Conservation (phyloP, 179 eudicot species). For the Nepenthes alata region DNA sequence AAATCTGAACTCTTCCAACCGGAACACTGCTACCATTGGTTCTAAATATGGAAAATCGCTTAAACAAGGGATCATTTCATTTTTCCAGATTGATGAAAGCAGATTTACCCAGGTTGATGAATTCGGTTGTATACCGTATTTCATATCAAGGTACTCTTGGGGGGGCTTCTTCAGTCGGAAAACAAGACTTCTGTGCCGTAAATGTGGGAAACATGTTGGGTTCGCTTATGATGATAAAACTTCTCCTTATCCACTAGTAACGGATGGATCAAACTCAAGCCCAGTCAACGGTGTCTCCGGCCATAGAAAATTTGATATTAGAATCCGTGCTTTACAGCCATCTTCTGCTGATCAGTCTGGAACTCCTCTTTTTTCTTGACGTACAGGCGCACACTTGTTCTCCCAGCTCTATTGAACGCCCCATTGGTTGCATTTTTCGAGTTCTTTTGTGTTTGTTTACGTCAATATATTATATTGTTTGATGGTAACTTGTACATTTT, state of each 20-base stretch:
- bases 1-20: slow-evolving; percentile 58
- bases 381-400: not conserved
- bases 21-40: slow-evolving; percentile 63
- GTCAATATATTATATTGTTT: too few species aligned
- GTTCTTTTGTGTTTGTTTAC: too few species aligned
- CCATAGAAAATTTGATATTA: slow-evolving; percentile 45
- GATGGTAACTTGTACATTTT: too few species aligned
- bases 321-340: slow-evolving; percentile 64
- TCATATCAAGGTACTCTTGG: slow-evolving; percentile 50
- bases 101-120: slow-evolving; percentile 62
- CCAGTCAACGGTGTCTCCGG: slow-evolving; percentile 21
- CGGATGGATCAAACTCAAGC: slow-evolving; percentile 28
- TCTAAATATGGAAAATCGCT: slow-evolving; percentile 75
- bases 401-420: too few species aligned
- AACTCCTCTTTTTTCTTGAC: slow-evolving; percentile 26
- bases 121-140: slow-evolving; percentile 48
- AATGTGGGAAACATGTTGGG: slow-evolving; percentile 61
- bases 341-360: slow-evolving; percentile 35
- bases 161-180: slow-evolving; percentile 44
- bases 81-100: slow-evolving; percentile 61
- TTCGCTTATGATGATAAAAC: slow-evolving; percentile 30
- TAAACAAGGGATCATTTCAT: slow-evolving; percentile 61
- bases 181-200: slow-evolving; percentile 66
- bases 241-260: slow-evolving; percentile 27
- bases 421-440: too few species aligned